These are phyloP conservation scores for Pseudonectria buxi DNA, from an alignment of 2,329 filamentous ascomycete species.

Conservation along the genomic window DNA sequence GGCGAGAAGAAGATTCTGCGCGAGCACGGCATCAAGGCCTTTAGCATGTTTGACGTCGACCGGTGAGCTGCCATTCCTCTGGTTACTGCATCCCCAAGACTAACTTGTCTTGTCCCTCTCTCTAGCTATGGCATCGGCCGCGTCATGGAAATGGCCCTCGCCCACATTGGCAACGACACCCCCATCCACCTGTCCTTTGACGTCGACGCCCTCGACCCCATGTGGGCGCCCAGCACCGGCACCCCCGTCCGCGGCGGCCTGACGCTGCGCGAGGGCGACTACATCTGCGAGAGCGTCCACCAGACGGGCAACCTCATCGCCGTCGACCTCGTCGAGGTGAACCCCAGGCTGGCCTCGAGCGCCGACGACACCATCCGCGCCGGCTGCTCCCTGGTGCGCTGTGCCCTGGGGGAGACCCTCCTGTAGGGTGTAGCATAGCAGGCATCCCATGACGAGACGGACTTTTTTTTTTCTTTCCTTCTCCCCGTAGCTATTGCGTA, in stretches of 20 bases:
- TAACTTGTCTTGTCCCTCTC: no score
- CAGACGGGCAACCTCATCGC: slow-evolving; percentile 71
- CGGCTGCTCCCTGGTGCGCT: slow-evolving; percentile 84
- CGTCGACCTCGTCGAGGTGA: slow-evolving; percentile 78
- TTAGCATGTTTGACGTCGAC: slow-evolving; percentile 98
- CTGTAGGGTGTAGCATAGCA: slow-evolving; percentile 45
- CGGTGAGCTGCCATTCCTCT: slow-evolving; percentile 44
- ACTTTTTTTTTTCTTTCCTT: neutral
- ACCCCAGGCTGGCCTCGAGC: slow-evolving; percentile 64
- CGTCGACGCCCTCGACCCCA: slow-evolving; percentile 90
- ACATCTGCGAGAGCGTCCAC: slow-evolving; percentile 84
- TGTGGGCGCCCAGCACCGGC: slow-evolving; percentile 93
- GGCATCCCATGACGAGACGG: neutral
- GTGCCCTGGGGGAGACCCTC: slow-evolving; percentile 85
- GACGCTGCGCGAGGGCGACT: slow-evolving; percentile 92
- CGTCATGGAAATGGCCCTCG: slow-evolving; percentile 97
- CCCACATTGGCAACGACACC: slow-evolving; percentile 87
- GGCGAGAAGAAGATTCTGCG: slow-evolving; percentile 88
- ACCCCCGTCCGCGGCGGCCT: slow-evolving; percentile 90
- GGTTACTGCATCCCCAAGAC: neutral
- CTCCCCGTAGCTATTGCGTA: no score
- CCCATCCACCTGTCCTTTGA: slow-evolving; percentile 97
- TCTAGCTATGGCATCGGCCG: slow-evolving; percentile 81
- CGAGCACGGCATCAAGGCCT: slow-evolving; percentile 88
- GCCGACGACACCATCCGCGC: slow-evolving; percentile 83